Conservation (phyloP, 129 eudicot species). For the Lactuca sativa region DNA sequence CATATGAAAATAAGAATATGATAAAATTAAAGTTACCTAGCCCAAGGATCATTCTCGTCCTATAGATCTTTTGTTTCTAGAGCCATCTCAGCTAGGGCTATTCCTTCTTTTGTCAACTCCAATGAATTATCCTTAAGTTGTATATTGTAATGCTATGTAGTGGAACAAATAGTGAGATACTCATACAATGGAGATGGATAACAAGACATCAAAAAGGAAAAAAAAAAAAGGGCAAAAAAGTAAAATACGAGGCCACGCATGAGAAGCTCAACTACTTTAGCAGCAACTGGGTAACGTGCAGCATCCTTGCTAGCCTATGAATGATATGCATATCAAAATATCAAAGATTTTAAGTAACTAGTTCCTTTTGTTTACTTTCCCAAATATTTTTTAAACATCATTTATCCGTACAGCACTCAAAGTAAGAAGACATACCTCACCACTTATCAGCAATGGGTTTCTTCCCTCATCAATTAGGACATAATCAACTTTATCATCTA, state of each 20-base stretch:
- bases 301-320: slow-evolving; percentile 84
- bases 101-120: slow-evolving; percentile 92
- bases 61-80: slow-evolving; percentile 89
- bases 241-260: slow-evolving; percentile 57
- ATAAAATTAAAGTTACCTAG: slow-evolving; percentile 46
- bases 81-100: slow-evolving; percentile 86
- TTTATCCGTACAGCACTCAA: background rate
- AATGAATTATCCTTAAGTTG: slow-evolving; percentile 94
- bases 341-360: background rate
- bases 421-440: slow-evolving; percentile 55
- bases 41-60: slow-evolving; percentile 99
- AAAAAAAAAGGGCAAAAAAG: background rate
- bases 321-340: slow-evolving; percentile 8
- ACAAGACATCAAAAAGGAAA: background rate
- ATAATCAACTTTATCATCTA: slow-evolving; percentile 98
- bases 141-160: slow-evolving; percentile 77
- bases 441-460: slow-evolving; percentile 92
- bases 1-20: background rate
- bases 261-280: slow-evolving; percentile 97
- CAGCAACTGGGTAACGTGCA: slow-evolving; percentile 97
- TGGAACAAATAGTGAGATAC: background rate
- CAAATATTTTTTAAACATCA: background rate
- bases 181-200: background rate
- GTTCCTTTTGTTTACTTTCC: no score
- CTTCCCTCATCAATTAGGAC: slow-evolving; percentile 98